Evolutionary conservation across 164 flowering plant genomes (phyloP).

Genomic region (Litsea cubeba): DNA sequence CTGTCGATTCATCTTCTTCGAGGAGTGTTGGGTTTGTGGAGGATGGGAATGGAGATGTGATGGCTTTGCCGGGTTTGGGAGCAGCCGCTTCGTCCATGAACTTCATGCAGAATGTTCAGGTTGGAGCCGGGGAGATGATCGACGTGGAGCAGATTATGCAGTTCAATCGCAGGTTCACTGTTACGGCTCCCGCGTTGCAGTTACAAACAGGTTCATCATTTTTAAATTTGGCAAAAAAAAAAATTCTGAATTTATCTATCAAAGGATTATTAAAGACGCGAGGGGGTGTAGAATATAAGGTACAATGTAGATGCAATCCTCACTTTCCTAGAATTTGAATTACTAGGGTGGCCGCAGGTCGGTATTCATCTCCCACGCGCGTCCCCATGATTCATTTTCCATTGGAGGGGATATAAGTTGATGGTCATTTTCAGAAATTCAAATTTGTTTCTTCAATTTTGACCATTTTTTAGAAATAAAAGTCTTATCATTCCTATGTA

Average conservation of each 20-base stretch:
- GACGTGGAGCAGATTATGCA: slow-evolving; percentile 4
- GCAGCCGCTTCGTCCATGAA: neutral
- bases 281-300: too few species aligned
- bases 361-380: neutral
- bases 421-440: too few species aligned
- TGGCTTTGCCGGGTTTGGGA: neutral
- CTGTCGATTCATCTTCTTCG: too few species aligned
- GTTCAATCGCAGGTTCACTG: slow-evolving; percentile 4
- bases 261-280: neutral
- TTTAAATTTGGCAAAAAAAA: neutral
- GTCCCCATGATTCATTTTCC: neutral
- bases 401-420: neutral
- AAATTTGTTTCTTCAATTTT: too few species aligned
- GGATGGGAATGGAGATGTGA: neutral
- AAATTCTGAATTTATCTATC: too few species aligned
- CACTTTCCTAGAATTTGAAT: neutral
- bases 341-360: neutral
- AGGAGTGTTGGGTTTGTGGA: neutral
- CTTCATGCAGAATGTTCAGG: neutral
- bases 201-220: neutral
- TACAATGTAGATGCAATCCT: too few species aligned
- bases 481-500: too few species aligned
- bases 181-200: slow-evolving; percentile 1
- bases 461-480: too few species aligned
- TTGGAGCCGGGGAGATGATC: slow-evolving; percentile 2